These are phyloP conservation scores for Phytophthora quininea DNA, from an alignment of 352 stramenopile species.

Conservation along the genomic window DNA sequence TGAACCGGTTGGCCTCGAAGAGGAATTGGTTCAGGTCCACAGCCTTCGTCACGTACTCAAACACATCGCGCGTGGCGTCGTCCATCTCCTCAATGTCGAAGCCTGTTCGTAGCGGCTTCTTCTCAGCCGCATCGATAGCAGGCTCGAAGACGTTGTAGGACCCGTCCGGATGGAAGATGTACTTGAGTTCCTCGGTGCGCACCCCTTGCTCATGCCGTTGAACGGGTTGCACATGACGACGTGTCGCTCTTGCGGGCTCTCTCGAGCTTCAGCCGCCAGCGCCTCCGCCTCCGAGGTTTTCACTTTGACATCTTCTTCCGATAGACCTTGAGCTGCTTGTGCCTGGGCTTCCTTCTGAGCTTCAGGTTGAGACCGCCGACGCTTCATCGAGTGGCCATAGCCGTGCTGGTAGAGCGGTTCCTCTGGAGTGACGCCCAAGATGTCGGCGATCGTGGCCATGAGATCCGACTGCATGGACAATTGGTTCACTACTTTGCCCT, in stretches of 20 bases:
- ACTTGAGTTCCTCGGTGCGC: conserved; percentile 73
- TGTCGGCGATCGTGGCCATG: conserved; percentile 74
- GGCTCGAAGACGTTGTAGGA: conserved; percentile 74
- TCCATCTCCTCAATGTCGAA: conserved; percentile 75
- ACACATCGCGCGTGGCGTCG: conserved; percentile 45
- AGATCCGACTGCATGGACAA: conserved; percentile 76
- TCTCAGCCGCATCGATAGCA: conserved; percentile 52
- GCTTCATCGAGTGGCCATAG: conserved; percentile 75
- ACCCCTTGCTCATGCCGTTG: conserved; percentile 72
- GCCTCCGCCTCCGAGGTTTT: conserved; percentile 22
- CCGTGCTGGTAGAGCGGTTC: conserved; percentile 67
- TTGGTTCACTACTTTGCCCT: conserved; percentile 55
- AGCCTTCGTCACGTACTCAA: conserved; percentile 56
- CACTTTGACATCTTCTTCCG: conserved; percentile 21
- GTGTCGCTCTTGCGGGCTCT: conserved; percentile 43
- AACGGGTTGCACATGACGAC: conserved; percentile 78
- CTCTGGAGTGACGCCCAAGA: conserved; percentile 57
- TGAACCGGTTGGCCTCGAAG: conserved; percentile 72
- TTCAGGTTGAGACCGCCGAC: conserved; percentile 32
- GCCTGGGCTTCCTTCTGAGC: conserved; percentile 26
- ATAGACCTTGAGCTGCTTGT: conserved; percentile 9
- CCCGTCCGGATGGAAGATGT: conserved; percentile 69
- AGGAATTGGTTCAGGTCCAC: conserved; percentile 80
- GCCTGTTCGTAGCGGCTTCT: conserved; percentile 53
- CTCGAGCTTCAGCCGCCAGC: conserved; percentile 14